Conservation (phyloP, 306 rosid genomes). For the Neltuma alba region DNA sequence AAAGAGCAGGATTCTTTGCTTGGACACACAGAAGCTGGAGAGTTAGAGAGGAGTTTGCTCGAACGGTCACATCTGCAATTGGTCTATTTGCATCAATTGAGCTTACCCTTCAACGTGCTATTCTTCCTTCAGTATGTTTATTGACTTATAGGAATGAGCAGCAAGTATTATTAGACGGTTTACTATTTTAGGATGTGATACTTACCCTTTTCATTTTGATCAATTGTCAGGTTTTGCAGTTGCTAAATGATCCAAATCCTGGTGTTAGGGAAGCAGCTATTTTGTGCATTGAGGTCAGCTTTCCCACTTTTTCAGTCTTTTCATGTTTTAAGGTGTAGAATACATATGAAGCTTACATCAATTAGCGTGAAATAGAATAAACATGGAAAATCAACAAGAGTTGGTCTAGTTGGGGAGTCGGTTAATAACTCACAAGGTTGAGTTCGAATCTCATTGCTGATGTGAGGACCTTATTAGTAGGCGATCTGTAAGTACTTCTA, state of each 20-base stretch:
- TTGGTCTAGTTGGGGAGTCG: no score
- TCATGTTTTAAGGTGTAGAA: slow-evolving; percentile 19
- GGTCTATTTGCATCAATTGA: slow-evolving; percentile 92
- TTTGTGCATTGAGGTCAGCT: slow-evolving; percentile 85
- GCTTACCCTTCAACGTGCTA: slow-evolving; percentile 88
- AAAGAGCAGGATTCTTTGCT: slow-evolving; percentile 96
- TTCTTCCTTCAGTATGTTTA: slow-evolving; percentile 86
- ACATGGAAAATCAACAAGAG: no score
- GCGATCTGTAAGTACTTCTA: no score
- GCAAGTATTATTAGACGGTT: slow-evolving; percentile 2
- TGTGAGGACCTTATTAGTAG: no score
- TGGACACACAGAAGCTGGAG: slow-evolving; percentile 98
- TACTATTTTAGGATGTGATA: not conserved
- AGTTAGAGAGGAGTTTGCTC: slow-evolving; percentile 93
- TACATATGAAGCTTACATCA: slow-evolving; percentile 20
- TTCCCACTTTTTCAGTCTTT: slow-evolving; percentile 11
- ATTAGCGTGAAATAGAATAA: not conserved
- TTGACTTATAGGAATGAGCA: slow-evolving; percentile 21
- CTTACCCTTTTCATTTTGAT: slow-evolving; percentile 28
- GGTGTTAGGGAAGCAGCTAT: slow-evolving; percentile 95
- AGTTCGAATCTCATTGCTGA: no score
- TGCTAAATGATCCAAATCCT: slow-evolving; percentile 84
- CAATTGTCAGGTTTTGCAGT: slow-evolving; percentile 78
- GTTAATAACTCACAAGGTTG: no score
- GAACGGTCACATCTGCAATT: slow-evolving; percentile 94